A percentile compares a stretch with the other conserved stretches of the same genome.
Conservation (phyloP, 2,329 filamentous ascomycete species). For the Colletotrichum liriopes region DNA sequence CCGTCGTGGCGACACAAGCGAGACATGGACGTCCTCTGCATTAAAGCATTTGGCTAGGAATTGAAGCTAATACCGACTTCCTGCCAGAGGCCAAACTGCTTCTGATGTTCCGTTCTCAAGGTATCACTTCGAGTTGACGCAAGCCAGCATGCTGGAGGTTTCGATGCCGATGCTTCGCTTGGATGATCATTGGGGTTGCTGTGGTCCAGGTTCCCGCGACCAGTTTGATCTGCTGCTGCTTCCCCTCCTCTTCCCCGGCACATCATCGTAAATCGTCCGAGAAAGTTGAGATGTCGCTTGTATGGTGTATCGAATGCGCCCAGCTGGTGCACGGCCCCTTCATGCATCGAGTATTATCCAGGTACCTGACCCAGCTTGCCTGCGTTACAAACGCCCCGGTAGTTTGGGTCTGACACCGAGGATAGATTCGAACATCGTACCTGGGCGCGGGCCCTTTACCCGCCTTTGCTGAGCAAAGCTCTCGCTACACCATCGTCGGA, state of each 20-base stretch:
- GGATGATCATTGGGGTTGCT: background rate
- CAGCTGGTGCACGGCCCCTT: background rate
- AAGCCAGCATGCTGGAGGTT: background rate
- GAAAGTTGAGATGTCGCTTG: background rate
- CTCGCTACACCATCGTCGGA: too few species aligned
- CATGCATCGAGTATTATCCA: constrained; percentile 10
- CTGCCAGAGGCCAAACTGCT: background rate
- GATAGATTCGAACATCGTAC: background rate
- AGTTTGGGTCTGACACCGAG: background rate
- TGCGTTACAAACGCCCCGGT: constrained; percentile 16
- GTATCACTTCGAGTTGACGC: background rate
- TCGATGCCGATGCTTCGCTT: background rate
- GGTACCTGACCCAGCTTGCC: background rate
- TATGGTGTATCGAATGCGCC: background rate
- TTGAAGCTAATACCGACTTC: background rate
- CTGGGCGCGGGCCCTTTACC: background rate
- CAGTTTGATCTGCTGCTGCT: constrained; percentile 36
- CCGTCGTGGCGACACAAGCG: background rate
- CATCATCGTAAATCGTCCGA: constrained; percentile 27
- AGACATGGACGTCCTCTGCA: background rate
- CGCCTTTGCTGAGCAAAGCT: background rate
- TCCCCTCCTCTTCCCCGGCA: background rate
- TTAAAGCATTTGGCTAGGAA: background rate
- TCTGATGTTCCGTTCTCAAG: background rate
- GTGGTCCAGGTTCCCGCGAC: constrained; percentile 9